Evolutionary conservation across 345 rosid species (phyloP), one percentile per base, ranked within the genome.

Genomic region (Acer yangbiense): DNA sequence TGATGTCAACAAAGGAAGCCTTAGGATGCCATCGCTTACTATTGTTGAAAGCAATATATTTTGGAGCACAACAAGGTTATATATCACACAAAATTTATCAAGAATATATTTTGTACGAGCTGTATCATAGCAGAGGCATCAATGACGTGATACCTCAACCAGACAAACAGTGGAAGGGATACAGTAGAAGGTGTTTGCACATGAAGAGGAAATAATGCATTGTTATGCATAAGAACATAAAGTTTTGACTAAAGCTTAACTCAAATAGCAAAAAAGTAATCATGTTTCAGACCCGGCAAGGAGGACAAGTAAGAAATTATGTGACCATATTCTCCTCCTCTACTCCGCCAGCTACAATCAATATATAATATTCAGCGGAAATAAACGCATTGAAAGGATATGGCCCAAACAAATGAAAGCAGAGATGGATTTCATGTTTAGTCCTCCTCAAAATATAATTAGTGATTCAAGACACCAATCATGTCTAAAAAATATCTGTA

Each of bases 181-280:
- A 43, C 9, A 23, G 66, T 50, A 7, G 68, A 43, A 8, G 13
- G 16, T 8, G 55, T 55, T 12, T 21, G 20, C 39, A 60, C 57
- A 52, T 14, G 21, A 72, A 18, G 32, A n/a, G 66, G 39, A 60
- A 39, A 35, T 52, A 72, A 60, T 11, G 58, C 25, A 73, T 61
- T 8, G 4, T 21, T 9, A 62, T 46, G 25, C 10, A 23, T 21
- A 39, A 3, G 43, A 21, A 61, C 7, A 10, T 18, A 73, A 14
- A 62, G 68, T 25, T 43, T 43, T 9, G 68, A 73, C 25, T 8
- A 16, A 27, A 16, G 57, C 77, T 74, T 27, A 64, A 41, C 77
- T 64, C 46, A 64, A 41, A 64, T 14, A 43, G 16, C 35, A 29
- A 9, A 54, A 23, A 20, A 52, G 52, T 18, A 48, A 50, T n/a